Evolutionary conservation across 75 land plant species (phyloP), one percentile per base, ranked within the genome.

Genomic region (Pseudotsuga menziesii): DNA sequence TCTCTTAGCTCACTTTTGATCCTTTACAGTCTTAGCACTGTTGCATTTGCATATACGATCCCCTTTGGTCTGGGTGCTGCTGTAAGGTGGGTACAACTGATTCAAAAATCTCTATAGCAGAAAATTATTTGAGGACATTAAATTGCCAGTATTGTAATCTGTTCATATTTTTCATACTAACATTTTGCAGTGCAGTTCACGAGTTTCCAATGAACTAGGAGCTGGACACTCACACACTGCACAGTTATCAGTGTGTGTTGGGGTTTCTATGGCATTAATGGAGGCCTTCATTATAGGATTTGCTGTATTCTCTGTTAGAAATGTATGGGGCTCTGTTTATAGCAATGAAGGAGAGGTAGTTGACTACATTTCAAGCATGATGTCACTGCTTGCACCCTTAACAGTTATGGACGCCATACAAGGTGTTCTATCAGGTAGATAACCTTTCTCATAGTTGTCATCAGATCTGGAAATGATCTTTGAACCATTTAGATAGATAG

Each of bases 161-260:
- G 35, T 5, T 15, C 6, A 48, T 16, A 27, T 15, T 15, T 69
- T 69, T 35, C 72, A 69, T 69, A n/a, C 20, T 69, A 2, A 48
- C 54, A 48, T 48, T 27, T 26, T 35, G 52, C 25, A 61, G 73
- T 81, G 75, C 75, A 92, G 95, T 58, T 86, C 91, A 48, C 75
- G 95, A 58, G 89, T 92, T 72, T 82, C 95, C 16, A 95, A 95
- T 80, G 96, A 94, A 79, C 75, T 94, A 35, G 98, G 98, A 32
- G 95, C 88, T 56, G 86, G 88, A 32, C 25, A 70, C 11, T 77
- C 96, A 52, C 72, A 70, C 26, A 79, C 79, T 19, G 98, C 92
- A 20, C 80, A 74, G 4, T 55, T 83, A 59, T 86, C 94, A 36
- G 80, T 88, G 25, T 5, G 73, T 9, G 82, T 83, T 7, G 87